phyloP scores from a whole-genome alignment of 768 basidiomycete species.

The Ephemerocybe angulata region DNA sequence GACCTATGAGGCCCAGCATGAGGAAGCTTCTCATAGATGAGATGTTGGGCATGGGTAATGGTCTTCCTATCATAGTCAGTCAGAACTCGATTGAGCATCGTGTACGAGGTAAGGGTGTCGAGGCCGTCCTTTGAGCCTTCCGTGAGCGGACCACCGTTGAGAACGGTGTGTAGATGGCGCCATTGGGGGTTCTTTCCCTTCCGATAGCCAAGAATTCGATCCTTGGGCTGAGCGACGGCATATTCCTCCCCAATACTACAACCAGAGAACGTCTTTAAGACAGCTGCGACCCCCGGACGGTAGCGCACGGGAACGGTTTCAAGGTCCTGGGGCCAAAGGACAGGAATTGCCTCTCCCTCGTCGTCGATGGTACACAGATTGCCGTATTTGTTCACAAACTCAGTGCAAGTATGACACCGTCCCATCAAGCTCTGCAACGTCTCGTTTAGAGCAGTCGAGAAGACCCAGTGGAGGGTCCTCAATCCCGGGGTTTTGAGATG shows the following conservation, averaged over 20 bases:
- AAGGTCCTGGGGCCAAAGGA: constrained; percentile 1
- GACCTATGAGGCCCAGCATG: background rate
- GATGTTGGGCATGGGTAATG: background rate
- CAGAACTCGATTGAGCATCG: background rate
- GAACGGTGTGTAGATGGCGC: constrained; percentile 1
- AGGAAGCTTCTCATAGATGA: constrained; percentile 7
- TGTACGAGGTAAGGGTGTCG: background rate
- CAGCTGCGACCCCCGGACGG: background rate
- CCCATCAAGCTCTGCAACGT: background rate
- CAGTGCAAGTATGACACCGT: background rate
- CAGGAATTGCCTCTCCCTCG: background rate
- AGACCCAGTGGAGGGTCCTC: background rate
- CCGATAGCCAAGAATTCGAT: background rate
- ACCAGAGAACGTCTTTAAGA: background rate
- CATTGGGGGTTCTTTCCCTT: background rate
- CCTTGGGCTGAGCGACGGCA: background rate
- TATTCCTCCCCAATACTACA: background rate
- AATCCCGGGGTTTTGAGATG: background rate
- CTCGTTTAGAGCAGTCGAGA: background rate
- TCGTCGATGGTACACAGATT: constrained; percentile 1
- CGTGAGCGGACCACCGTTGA: background rate
- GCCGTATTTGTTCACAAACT: background rate
- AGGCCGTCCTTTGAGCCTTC: background rate
- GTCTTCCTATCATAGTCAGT: constrained; percentile 2
- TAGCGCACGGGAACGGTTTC: background rate